phyloP scores from a whole-genome alignment of 78 protist genomes.

The Salpingoeca rosetta region DNA sequence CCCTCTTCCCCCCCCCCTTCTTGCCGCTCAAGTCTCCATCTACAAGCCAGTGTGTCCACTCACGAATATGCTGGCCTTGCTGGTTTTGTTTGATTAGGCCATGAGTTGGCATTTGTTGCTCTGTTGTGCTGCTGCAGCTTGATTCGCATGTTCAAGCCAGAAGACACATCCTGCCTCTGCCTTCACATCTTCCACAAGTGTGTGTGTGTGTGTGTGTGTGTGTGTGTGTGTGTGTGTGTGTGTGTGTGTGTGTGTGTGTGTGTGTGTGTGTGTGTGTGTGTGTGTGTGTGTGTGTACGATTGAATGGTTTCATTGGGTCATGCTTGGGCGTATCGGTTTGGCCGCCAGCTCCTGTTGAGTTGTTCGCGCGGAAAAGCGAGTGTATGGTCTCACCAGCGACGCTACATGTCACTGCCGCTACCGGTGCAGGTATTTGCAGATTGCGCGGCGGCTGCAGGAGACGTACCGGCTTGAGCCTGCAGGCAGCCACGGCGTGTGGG shows the following conservation, averaged over 20 bases:
- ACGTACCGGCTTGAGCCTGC: slow-evolving; percentile 91
- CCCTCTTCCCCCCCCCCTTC: too few species aligned
- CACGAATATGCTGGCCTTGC: not conserved
- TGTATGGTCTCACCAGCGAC: too few species aligned
- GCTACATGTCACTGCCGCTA: not conserved
- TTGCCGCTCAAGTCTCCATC: too few species aligned
- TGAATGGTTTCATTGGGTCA: too few species aligned
- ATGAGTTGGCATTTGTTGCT: slow-evolving; percentile 17
- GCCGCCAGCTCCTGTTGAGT: slow-evolving; percentile 27
- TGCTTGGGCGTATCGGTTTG: too few species aligned
- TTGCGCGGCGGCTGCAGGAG: slow-evolving; percentile 58
- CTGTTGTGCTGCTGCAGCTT: slow-evolving; percentile 24
- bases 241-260: too few species aligned
- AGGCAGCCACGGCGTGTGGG: slow-evolving; percentile 96
- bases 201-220: too few species aligned
- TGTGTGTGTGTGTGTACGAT: too few species aligned
- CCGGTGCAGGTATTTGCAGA: slow-evolving; percentile 45
- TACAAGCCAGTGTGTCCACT: not conserved
- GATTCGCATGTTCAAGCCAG: slow-evolving; percentile 17
- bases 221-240: too few species aligned
- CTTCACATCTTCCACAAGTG: too few species aligned
- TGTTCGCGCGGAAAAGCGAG: not conserved
- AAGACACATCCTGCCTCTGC: slow-evolving; percentile 35
- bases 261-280: too few species aligned
- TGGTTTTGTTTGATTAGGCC: not conserved